Base-by-base conservation (phyloP, 108 stramenopile species). In the Fragilaria crotonensis region DNA sequence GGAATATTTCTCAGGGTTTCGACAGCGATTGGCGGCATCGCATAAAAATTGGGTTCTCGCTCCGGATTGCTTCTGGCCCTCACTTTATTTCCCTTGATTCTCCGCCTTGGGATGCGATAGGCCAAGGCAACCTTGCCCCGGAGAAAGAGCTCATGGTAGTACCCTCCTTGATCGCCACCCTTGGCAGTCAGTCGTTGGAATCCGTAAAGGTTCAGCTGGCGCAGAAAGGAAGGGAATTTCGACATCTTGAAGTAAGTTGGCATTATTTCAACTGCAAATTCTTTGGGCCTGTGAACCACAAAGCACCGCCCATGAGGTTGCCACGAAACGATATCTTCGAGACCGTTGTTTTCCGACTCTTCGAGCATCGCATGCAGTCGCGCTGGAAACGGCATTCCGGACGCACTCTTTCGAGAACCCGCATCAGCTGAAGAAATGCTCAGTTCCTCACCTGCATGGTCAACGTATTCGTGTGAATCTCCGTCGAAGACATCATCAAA, bases 201-300 rank as follows among this genome's bases (percentile, higher is more conserved):
- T 25, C 78, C 75, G 49, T 83, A 83, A 1, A 83, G 58, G 55
- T 79, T 79, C 30, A 83, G 70, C 61, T 83, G 81, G 30, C 81
- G 76, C 54, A 77, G 78, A 14, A 83, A 70, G 7, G 62, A 64
- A 14, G 78, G 41, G n/a, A 77, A 47, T 52, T 79, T 83, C 4
- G 33, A 45, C 33, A 33, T 46, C 29, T 61, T 54, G 59, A 75
- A 75, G 53, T 66, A 70, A 20, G 20, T 60, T 22, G 64, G 64
- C 70, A 72, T 61, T 2, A 70, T 62, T 7, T 25, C n/a, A 19
- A 36, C 33, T n/a, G 55, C 54, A 36, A 75, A 75, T 27, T 49
- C 46, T n/a, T 27, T 46, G n/a, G n/a, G n/a, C n/a, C n/a, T n/a
- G n/a, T n/a, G n/a, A n/a, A n/a, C n/a, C n/a, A n/a, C n/a, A n/a